Conservation (phyloP, 2,329 filamentous ascomycete species). For the Talaromyces sp. region DNA sequence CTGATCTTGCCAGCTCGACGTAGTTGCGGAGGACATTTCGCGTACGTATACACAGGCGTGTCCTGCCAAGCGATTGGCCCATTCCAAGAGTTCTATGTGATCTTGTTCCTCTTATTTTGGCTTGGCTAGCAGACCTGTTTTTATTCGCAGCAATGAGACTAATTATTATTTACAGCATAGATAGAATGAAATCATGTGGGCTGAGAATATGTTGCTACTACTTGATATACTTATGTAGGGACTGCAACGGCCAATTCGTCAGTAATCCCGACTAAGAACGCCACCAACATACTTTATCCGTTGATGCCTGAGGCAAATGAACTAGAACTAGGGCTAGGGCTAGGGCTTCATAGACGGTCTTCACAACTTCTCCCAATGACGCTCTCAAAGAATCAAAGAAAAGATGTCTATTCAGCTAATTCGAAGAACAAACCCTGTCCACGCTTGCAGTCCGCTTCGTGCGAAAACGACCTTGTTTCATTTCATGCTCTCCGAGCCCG, state of each 20-base stretch:
- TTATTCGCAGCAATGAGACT: not conserved
- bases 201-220: no score
- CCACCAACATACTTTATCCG: not conserved
- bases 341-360: not conserved
- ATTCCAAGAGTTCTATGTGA: not conserved
- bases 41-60: not conserved
- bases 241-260: not conserved
- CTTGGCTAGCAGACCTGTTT: not conserved
- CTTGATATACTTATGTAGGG: not conserved
- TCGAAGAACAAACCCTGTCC: not conserved
- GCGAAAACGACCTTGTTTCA: not conserved
- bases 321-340: not conserved
- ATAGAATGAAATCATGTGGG: not conserved
- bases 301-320: not conserved
- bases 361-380: not conserved
- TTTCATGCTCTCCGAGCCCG: conserved; percentile 7
- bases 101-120: not conserved
- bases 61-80: not conserved
- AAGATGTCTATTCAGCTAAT: no score
- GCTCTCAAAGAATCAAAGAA: no score
- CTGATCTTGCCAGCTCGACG: not conserved
- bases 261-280: not conserved
- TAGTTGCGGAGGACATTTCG: not conserved
- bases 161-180: not conserved
- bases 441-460: not conserved